Evolutionary conservation across 2,329 filamentous ascomycete species (phyloP), one percentile per base, ranked within the genome.

Genomic region (Graphiopsis chlorocephala): DNA sequence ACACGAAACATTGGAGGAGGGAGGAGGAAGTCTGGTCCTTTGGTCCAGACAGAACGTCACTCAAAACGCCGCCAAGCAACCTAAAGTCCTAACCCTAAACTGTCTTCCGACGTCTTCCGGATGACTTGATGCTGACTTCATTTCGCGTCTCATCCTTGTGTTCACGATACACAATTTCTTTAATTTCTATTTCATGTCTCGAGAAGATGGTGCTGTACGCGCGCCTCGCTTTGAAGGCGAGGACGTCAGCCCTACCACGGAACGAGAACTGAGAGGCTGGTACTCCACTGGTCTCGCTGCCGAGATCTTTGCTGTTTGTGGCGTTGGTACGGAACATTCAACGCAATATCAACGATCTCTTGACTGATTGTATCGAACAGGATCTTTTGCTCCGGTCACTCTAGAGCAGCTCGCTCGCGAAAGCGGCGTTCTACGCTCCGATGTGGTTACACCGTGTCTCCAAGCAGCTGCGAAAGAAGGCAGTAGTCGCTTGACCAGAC

Each of bases 291-390:
- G 71, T 26, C 52, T 96, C 83, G 94, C 94, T n/a, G 92, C 94
- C 23, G 94, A 98, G 80, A 93, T 95, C 31, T 98, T 96, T 77
- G 91, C 94, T 26, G 91, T 97, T 63, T 97, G 93, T 76, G 93
- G 86, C 53, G 86, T 90, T 77, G 87, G 93, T 91, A 77, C 75
- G 88, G 81, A 62, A 48, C 29, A 35, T 17, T 14, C 15, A 45
- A 61, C 63, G 53, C 20, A 58, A 38, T 15, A 4, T 26, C 1
- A 12, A 28, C 20, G 20, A 14, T 45, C 1, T 10, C 2, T 25
- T 20, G 11, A 15, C 53, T 64, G 50, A 64, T 12, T 29, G 56
- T 63, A 35, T 66, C 28, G 29, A 29, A 28, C 72, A 94, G 92
- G 90, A 56, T 96, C 92, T 4, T 98, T 97, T 75, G 90, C 97